phyloP scores from a whole-genome alignment of 768 basidiomycete species.

The Podaxis sp. region DNA sequence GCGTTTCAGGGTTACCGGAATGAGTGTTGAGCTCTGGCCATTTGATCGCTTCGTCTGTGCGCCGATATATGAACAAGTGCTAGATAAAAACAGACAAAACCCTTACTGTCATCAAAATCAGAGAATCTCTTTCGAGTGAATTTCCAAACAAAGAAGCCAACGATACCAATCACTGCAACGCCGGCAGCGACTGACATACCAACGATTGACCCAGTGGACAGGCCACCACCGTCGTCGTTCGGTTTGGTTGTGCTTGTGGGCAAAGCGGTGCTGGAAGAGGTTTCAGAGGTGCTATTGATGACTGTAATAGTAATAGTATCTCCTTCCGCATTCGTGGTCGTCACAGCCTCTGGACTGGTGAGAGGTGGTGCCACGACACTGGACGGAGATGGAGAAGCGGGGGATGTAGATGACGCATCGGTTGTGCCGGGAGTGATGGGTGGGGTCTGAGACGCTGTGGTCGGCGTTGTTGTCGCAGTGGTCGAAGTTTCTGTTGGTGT shows the following conservation, averaged over 20 bases:
- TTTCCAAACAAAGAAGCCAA: conserved; percentile 84
- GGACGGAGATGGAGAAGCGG: conserved; percentile 4
- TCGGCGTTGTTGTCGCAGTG: conserved; percentile 9
- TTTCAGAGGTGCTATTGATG: conserved; percentile 17
- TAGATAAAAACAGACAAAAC: conserved; percentile 8
- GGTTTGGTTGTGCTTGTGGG: conserved; percentile 19
- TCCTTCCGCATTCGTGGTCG: conserved; percentile 21
- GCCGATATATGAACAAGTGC: conserved; percentile 11
- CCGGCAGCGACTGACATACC: conserved; percentile 83
- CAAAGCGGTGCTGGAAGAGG: conserved; percentile 20
- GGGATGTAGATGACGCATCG: conserved; percentile 4
- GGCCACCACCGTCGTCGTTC: conserved; percentile 29
- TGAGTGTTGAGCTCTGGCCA: conserved; percentile 87
- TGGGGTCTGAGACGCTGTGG: conserved; percentile 12
- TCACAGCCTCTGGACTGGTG: neutral
- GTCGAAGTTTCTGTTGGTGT: conserved; percentile 11
- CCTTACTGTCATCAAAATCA: conserved; percentile 80
- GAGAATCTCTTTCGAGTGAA: conserved; percentile 75
- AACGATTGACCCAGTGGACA: conserved; percentile 71
- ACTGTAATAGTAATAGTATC: conserved; percentile 24
- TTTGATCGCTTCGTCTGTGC: conserved; percentile 78
- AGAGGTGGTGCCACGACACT: neutral
- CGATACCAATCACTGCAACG: conserved; percentile 66
- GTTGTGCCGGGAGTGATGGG: neutral
- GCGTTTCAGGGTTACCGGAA: conserved; percentile 38